phyloP scores from a whole-genome alignment of 2,329 filamentous ascomycete species.

The Alternaria solani region DNA sequence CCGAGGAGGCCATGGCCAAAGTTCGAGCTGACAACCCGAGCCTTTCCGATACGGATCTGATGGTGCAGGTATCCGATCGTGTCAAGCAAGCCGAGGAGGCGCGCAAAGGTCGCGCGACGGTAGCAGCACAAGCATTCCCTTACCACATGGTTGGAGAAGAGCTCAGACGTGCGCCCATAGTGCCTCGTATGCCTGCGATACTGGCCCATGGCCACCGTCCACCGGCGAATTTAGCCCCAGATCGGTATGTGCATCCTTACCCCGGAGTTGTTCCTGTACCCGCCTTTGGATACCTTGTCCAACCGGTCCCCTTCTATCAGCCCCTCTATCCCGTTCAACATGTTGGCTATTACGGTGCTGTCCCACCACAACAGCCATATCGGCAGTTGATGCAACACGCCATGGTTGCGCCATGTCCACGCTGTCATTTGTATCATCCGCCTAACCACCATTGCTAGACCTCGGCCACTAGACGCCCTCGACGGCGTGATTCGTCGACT shows the following conservation, averaged over 20 bases:
- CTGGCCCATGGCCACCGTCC: constrained; percentile 1
- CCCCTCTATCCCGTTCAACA: constrained; percentile 5
- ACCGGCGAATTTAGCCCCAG: not conserved
- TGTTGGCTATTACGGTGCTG: constrained; percentile 3
- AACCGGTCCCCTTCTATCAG: constrained; percentile 6
- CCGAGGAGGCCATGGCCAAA: constrained; percentile 64
- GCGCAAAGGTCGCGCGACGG: constrained; percentile 29
- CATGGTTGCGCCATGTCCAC: constrained; percentile 8
- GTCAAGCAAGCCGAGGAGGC: constrained; percentile 52
- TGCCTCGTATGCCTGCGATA: not conserved
- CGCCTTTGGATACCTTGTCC: not conserved
- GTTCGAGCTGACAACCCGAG: constrained; percentile 67
- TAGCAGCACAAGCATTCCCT: constrained; percentile 26
- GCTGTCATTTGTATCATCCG: constrained; percentile 16
- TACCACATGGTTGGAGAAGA: constrained; percentile 32
- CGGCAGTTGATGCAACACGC: constrained; percentile 2
- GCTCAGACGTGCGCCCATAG: constrained; percentile 16
- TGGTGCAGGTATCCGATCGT: constrained; percentile 64
- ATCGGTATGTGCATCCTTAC: constrained; percentile 24
- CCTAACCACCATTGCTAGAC: constrained; percentile 21
- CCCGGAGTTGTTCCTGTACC: not conserved
- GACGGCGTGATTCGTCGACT: not conserved
- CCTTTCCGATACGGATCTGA: constrained; percentile 65
- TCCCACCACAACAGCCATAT: constrained; percentile 9
- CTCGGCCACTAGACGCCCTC: not conserved